These are phyloP conservation scores for Scutellaria galericulata DNA, from an alignment of 257 asterid species.

Conservation along the genomic window DNA sequence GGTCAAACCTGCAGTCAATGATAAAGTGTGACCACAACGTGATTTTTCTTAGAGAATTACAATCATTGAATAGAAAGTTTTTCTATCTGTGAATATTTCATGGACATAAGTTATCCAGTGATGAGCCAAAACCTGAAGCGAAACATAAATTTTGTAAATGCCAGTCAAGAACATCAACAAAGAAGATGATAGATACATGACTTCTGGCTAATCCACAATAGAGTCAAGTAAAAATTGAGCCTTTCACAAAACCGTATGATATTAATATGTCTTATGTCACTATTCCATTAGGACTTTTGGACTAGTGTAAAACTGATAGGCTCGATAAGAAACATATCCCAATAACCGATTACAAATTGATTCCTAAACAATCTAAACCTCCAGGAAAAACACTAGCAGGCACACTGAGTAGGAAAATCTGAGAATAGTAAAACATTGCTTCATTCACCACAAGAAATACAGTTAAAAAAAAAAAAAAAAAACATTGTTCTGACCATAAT, in stretches of 20 bases:
- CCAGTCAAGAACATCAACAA: background rate
- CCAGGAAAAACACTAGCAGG: background rate
- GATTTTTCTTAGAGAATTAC: too few species aligned
- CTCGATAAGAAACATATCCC: too few species aligned
- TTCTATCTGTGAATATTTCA: too few species aligned
- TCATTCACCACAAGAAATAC: too few species aligned
- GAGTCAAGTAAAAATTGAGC: background rate
- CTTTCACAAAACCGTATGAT: background rate
- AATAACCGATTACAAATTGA: background rate
- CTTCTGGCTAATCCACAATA: background rate
- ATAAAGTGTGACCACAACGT: conserved; percentile 22
- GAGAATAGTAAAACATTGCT: too few species aligned
- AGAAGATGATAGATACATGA: background rate
- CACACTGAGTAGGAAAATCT: too few species aligned
- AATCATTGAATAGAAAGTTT: too few species aligned
- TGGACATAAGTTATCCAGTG: too few species aligned
- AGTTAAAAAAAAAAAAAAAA: too few species aligned
- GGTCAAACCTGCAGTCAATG: conserved; percentile 65
- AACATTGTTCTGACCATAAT: background rate
- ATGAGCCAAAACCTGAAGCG: too few species aligned
- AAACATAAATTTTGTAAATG: background rate
- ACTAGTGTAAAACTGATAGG: background rate
- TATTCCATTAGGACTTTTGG: conserved; percentile 6
- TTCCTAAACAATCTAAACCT: background rate
- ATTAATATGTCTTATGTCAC: background rate